Base-by-base conservation (phyloP, 768 basidiomycete species). In the Leccinellum luteum region DNA sequence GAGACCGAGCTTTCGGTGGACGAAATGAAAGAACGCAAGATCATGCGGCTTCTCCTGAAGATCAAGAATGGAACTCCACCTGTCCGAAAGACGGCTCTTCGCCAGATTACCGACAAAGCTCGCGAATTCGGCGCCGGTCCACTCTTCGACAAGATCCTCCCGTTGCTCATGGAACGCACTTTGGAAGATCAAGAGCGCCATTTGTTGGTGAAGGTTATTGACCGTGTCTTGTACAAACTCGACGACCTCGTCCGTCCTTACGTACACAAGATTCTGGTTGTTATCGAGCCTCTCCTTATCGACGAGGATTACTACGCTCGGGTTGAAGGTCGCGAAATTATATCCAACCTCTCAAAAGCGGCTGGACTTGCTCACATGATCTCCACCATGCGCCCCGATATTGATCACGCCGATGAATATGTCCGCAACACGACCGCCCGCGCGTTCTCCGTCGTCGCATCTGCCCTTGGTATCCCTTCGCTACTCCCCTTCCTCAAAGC, bases 281-380 rank as follows among this genome's bases (percentile, higher is more conserved):
- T 98, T 74, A 99, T 99, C 65, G 97, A 99, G 76, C 97, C 97
- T 1, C 82, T 99, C 8, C 85, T 99, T 69, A 98, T 98, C 68
- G 96, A 99, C 73, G 96, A 98, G 73, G 97, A 98, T 71, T 93
- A 93, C 74, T 94, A 92, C 64, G 90, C 90, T 48, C 92, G 94
- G 73, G 94, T 98, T 44, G 97, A 98, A 77, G 97, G 97, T 62
- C 93, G 96, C 32, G 97, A 99, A 78, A 98, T 99, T 71, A 99
- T 98, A 64, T 96, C 93, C 66, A 99, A 98, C 73, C 79, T 98
- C 43, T 96, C 97, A 28, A 99, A 98, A 75, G 97, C 97, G 12
- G 96, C 95, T 30, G 97, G 97, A 75, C 87, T 99, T 25, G 96
- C 97, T 3, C 97, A 99, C 76, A 98, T 99, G 97, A 99, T 99